Percentiles rank a stretch among this genome's conserved stretches.
Conservation (phyloP, 2,329 filamentous ascomycete genomes). For the Ophiocordyceps camponoti-leonardi region DNA sequence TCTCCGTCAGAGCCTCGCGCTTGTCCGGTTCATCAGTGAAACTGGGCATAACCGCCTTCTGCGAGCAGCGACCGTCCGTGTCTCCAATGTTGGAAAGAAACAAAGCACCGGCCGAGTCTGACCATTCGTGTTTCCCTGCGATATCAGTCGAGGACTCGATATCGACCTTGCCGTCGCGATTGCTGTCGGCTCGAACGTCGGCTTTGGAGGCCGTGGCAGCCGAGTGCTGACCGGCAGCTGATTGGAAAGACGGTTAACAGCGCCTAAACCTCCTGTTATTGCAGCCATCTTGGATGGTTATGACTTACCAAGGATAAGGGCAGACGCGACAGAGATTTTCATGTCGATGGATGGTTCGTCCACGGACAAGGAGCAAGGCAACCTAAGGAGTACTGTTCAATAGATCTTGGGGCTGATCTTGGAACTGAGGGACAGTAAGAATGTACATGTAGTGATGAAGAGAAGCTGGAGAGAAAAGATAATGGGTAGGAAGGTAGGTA, state of each 20-base stretch:
- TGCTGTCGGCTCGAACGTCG: conserved; percentile 15
- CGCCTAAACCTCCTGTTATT: neutral
- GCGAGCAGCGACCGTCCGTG: conserved; percentile 11
- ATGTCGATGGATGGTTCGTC: neutral
- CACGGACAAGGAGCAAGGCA: too few species aligned
- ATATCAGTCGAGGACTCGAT: conserved; percentile 6
- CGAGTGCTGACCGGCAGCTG: neutral
- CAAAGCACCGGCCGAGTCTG: conserved; percentile 9
- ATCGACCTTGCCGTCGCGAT: conserved; percentile 16
- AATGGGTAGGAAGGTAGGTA: too few species aligned
- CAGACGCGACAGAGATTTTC: neutral
- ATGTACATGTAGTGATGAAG: too few species aligned
- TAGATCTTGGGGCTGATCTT: too few species aligned
- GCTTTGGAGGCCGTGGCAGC: conserved; percentile 2
- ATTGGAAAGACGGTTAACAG: neutral
- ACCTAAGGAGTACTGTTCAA: too few species aligned
- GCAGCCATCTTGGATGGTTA: neutral
- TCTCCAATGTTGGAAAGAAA: conserved; percentile 19
- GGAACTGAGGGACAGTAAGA: too few species aligned
- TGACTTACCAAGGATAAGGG: neutral
- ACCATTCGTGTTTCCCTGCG: conserved; percentile 5
- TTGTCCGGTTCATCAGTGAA: too few species aligned
- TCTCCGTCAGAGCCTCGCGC: too few species aligned
- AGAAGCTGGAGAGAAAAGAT: too few species aligned
- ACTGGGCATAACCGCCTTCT: neutral